Evolutionary conservation across 352 stramenopile species (phyloP), one percentile per base, ranked within the genome.

Genomic region (Globisporangium parvum): DNA sequence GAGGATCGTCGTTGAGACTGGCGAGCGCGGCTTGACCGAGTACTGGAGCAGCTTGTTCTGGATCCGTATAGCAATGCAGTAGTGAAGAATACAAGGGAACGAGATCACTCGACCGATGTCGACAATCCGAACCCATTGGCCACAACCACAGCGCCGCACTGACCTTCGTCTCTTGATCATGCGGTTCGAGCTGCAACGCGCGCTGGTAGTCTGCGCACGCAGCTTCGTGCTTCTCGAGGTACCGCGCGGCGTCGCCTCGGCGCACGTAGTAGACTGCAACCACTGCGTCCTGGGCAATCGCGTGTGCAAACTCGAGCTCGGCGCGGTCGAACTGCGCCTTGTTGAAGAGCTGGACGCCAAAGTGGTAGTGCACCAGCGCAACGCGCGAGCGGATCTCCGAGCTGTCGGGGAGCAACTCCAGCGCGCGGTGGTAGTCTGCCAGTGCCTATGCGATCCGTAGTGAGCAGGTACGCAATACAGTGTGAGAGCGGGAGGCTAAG

Each of bases 271-370:
- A 95, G 5, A 63, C 71, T 6, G 80, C 60, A 2, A 94, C 69
- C 0, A 52, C 58, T 2, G 62, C 33, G 47, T 94, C 79, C 3
- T 87, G 66, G 18, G 67, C 64, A 50, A 91, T 87, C 11, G 77
- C 77, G 18, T 62, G 64, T n/a, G 44, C 59, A 51, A 85, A 87
- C 58, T 92, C 85, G n/a, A 93, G 49, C 47, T 89, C 80, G 5
- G 82, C 82, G 51, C 80, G 85, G 46, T 87, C 67, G 39, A 93
- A 94, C 49, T 76, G 68, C 15, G 65, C 79, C 51, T 67, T 60
- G 53, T 93, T 93, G 66, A 93, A 91, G 6, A 90, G 59, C 31
- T 90, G 70, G 28, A 93, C 72, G 18, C 85, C 82, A 53, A 94
- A 91, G 26, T 88, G 74, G 57, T 91, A 94, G 57, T 91, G 82